Percentiles rank a stretch among this genome's conserved stretches.
phyloP scores from a whole-genome alignment of 805 yeast species.

The Candida fluviatilis region DNA sequence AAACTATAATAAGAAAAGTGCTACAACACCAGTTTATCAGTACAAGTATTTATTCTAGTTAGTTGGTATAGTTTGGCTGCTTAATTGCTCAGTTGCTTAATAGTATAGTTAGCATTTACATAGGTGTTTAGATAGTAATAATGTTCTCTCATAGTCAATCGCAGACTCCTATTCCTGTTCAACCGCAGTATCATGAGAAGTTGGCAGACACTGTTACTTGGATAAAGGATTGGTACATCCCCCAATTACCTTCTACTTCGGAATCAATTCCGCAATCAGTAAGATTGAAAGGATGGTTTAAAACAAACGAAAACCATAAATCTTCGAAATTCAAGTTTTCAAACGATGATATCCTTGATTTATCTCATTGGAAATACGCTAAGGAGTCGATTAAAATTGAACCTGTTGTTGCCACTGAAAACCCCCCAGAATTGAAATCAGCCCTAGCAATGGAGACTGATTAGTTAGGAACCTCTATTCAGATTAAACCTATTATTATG shows the following conservation, averaged over 20 bases:
- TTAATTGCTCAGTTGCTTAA: too few species aligned
- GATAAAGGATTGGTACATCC: constrained; percentile 38
- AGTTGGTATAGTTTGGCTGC: too few species aligned
- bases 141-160: constrained; percentile 5
- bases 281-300: constrained; percentile 37
- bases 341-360: constrained; percentile 40
- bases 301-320: constrained; percentile 18
- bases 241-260: constrained; percentile 9
- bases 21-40: too few species aligned
- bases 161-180: constrained; percentile 6
- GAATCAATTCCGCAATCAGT: constrained; percentile 9
- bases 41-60: too few species aligned
- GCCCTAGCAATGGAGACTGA: constrained; percentile 7
- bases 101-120: too few species aligned
- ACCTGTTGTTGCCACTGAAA: neutral
- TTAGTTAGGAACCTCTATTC: constrained; percentile 5
- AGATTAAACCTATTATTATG: too few species aligned
- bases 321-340: constrained; percentile 3
- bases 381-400: constrained; percentile 9
- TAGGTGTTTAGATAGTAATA: neutral
- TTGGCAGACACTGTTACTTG: constrained; percentile 27
- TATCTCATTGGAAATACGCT: constrained; percentile 33
- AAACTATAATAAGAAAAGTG: too few species aligned
- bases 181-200: constrained; percentile 14
- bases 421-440: constrained; percentile 14